Evolutionary conservation across 306 rosid genomes (phyloP).

Genomic region (Cicer pinnatifidum): DNA sequence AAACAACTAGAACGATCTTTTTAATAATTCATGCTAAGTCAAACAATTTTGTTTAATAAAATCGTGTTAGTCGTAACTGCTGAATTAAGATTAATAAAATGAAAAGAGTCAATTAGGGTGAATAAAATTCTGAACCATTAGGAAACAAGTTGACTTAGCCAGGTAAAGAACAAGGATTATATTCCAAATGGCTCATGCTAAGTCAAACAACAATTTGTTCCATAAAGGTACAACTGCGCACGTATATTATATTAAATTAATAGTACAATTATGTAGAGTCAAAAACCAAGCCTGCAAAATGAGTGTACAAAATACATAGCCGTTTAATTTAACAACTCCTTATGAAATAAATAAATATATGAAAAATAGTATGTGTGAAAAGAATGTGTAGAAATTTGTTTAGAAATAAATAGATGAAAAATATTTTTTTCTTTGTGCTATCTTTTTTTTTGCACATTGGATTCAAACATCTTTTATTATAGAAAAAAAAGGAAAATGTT

Average conservation of each 20-base stretch:
- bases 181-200: background rate
- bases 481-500: too few species aligned
- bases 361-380: too few species aligned
- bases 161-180: background rate
- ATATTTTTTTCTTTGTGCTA: too few species aligned
- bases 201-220: slow-evolving; percentile 10
- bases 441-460: too few species aligned
- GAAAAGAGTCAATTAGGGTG: slow-evolving; percentile 8
- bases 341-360: background rate
- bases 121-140: background rate
- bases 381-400: too few species aligned
- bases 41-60: background rate
- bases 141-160: background rate
- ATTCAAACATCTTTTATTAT: too few species aligned
- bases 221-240: slow-evolving; percentile 1
- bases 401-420: too few species aligned
- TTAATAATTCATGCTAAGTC: slow-evolving; percentile 1
- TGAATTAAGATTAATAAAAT: background rate
- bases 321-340: slow-evolving; percentile 7
- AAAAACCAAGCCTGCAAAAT: slow-evolving; percentile 17
- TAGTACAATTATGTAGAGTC: background rate
- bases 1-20: background rate
- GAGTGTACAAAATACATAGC: background rate
- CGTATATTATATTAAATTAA: slow-evolving; percentile 2
- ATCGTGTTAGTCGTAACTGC: background rate